phyloP scores from a whole-genome alignment of 495 filamentous ascomycete genomes.

The Tuber melanosporum region DNA sequence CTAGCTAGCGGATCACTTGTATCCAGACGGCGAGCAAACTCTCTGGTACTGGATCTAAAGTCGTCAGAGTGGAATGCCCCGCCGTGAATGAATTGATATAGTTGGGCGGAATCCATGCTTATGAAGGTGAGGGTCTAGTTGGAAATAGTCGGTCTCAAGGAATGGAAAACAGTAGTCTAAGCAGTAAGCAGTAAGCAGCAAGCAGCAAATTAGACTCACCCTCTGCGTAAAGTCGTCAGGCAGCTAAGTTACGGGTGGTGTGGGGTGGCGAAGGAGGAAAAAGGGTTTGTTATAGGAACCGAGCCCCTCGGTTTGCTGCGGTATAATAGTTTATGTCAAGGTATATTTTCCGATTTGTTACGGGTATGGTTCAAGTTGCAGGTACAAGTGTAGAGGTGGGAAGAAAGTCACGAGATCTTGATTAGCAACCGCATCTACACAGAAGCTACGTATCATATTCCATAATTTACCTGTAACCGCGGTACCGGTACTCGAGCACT shows the following conservation, averaged over 20 bases:
- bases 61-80: conserved; percentile 14
- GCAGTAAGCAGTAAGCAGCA: background rate
- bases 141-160: background rate
- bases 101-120: conserved; percentile 28
- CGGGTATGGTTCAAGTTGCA: background rate
- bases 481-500: background rate
- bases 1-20: conserved; percentile 59
- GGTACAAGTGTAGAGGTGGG: background rate
- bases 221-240: background rate
- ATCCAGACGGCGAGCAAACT: conserved; percentile 63
- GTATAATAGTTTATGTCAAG: background rate
- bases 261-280: background rate
- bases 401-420: background rate
- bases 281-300: background rate
- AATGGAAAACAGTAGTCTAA: background rate
- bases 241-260: background rate
- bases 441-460: background rate
- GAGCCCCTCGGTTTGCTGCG: background rate
- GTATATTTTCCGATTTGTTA: background rate
- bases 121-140: background rate
- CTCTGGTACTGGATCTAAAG: conserved; percentile 38
- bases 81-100: conserved; percentile 27
- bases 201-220: background rate
- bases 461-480: too few relatives aligned
- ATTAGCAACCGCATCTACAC: background rate